These are phyloP conservation scores for Saxispiralis lemnorum DNA, from an alignment of 495 filamentous ascomycete genomes.

Conservation along the genomic window DNA sequence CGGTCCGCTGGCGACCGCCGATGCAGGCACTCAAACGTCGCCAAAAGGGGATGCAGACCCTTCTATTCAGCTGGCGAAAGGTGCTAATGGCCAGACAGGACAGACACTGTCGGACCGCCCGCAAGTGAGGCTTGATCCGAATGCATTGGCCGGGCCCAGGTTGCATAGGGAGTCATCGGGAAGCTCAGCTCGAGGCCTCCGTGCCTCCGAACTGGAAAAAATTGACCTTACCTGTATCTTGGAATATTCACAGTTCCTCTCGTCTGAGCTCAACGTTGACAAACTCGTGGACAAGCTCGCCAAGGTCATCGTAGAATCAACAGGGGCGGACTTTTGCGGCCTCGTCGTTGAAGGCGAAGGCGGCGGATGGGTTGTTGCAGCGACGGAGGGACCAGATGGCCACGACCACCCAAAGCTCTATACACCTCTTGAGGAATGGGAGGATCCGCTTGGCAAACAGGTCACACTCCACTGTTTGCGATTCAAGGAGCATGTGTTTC, in stretches of 20 bases:
- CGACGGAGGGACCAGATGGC: conserved; percentile 51
- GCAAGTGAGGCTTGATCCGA: conserved; percentile 38
- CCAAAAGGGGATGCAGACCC: conserved; percentile 1
- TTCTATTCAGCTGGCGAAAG: conserved; percentile 32
- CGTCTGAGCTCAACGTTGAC: conserved; percentile 72
- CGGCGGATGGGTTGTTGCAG: conserved; percentile 56
- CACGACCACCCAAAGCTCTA: conserved; percentile 45
- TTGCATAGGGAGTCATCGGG: conserved; percentile 17
- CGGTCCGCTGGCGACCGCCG: conserved; percentile 39
- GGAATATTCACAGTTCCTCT: conserved; percentile 76
- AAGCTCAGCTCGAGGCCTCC: conserved; percentile 15
- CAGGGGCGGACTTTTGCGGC: conserved; percentile 62
- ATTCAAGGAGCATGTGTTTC: conserved; percentile 67
- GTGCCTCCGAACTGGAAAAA: conserved; percentile 42
- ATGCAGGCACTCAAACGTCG: conserved; percentile 58
- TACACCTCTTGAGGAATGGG: conserved; percentile 43
- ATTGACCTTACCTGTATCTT: conserved; percentile 77
- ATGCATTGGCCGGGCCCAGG: conserved; percentile 5
- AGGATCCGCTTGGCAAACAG: conserved; percentile 54
- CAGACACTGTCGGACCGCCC: conserved; percentile 41
- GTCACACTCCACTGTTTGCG: conserved; percentile 68
- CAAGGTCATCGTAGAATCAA: conserved; percentile 73
- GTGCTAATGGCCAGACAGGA: neutral
- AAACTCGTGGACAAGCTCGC: conserved; percentile 75
- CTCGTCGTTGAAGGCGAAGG: conserved; percentile 62